Evolutionary conservation across 345 rosid genomes (phyloP), one percentile per base, ranked within the genome.

Genomic region (Melastoma malabathricum): DNA sequence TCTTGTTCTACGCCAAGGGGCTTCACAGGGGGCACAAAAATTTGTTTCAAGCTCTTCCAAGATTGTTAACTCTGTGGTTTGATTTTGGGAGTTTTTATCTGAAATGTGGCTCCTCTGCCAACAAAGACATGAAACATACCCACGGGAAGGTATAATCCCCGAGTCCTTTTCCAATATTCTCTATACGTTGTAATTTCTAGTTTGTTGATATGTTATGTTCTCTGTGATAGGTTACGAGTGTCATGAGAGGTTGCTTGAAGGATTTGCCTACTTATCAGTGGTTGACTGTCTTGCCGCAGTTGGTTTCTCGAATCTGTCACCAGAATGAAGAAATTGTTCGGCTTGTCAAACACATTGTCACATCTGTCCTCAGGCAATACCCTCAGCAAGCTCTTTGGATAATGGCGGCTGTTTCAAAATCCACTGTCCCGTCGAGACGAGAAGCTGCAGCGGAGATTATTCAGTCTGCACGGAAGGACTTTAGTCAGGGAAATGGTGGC

Each of bases 1-100:
- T 87, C 49, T 61, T 76, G 64, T 92, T 73, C 72, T 92, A 90
- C 71, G 96, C 96, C 13, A 86, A 82, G 74, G 98, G 87, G 61
- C 84, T 90, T 59, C 94, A 87, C 64, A 81, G 83, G 56, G 98
- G 98, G 51, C 95, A 87, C 77, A 84, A 70, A 70, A 71, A 82
- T 72, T 96, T 92, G 66, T 87, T 87, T 66, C 98, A 84, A 79
- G 96, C 96, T 39, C 96, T 92, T 72, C 96, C 98, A 44, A 86
- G 98, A 65, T 76, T 92, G 77, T 75, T 92, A 60, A 87, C 95
- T 51, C 69, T 92, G 48, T 92, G 96, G 96, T 92, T 92, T 68
- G 96, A 92, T 64, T 87, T 92, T 68, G 89, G 96, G 54, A 82
- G 83, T 68, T 47, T 84, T 55, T 92, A 70, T 69, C 92, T 73